Percentiles rank a stretch among this genome's conserved stretches.
These are phyloP conservation scores for Dactylellina cionopaga DNA, from an alignment of 2,329 filamentous ascomycete species.

Conservation along the genomic window DNA sequence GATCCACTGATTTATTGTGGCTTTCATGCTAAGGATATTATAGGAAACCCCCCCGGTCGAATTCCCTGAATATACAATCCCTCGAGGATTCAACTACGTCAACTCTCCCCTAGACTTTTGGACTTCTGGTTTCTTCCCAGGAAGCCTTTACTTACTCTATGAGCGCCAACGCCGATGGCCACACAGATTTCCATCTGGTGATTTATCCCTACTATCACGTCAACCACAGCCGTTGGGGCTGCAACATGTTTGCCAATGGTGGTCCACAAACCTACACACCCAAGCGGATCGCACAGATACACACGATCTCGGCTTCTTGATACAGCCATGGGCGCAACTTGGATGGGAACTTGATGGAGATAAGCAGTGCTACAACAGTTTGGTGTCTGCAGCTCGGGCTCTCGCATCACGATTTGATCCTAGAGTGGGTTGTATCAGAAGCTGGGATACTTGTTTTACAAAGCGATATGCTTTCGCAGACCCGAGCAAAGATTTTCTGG, in stretches of 20 bases:
- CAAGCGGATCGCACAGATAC: slow-evolving; percentile 65
- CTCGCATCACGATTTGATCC: slow-evolving; percentile 63
- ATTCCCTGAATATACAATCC: slow-evolving; percentile 61
- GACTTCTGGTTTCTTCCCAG: slow-evolving; percentile 66
- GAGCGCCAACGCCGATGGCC: slow-evolving; percentile 58
- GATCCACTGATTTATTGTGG: too few species aligned
- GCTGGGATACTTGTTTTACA: slow-evolving; percentile 62
- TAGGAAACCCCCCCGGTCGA: slow-evolving; percentile 47
- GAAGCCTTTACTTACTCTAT: slow-evolving; percentile 61
- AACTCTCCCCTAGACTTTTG: slow-evolving; percentile 64
- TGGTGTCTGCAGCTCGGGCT: slow-evolving; percentile 63
- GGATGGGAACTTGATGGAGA: slow-evolving; percentile 65
- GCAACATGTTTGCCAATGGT: slow-evolving; percentile 43
- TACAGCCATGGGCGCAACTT: slow-evolving; percentile 64
- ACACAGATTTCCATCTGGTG: background rate
- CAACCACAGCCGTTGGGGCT: too few species aligned
- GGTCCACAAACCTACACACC: slow-evolving; percentile 60
- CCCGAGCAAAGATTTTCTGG: slow-evolving; percentile 57
- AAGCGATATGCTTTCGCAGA: slow-evolving; percentile 11
- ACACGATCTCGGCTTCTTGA: slow-evolving; percentile 68
- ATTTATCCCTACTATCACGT: background rate
- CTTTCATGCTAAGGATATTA: background rate
- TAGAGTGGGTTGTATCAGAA: slow-evolving; percentile 63
- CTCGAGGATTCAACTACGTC: slow-evolving; percentile 60
- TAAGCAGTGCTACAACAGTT: slow-evolving; percentile 60